Conservation (phyloP, 2,329 filamentous ascomycete genomes). For the Alternaria triticimaculans region DNA sequence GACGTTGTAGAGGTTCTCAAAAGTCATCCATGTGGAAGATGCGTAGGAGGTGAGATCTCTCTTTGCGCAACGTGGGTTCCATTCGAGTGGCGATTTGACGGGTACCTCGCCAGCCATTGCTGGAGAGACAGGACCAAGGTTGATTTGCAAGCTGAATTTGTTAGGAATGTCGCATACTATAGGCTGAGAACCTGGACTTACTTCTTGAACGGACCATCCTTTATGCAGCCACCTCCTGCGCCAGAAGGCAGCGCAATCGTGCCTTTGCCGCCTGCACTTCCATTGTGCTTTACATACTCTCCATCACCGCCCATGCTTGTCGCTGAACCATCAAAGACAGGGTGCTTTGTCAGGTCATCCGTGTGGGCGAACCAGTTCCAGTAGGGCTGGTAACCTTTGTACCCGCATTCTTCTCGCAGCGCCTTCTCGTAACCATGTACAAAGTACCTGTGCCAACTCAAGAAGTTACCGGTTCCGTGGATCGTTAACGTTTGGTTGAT, state of each 20-base stretch:
- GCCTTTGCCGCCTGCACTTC: slow-evolving; percentile 23
- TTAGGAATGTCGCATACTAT: neutral
- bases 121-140: slow-evolving; percentile 30
- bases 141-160: slow-evolving; percentile 18
- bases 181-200: slow-evolving; percentile 12
- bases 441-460: slow-evolving; percentile 49
- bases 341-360: slow-evolving; percentile 35
- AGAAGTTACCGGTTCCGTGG: slow-evolving; percentile 29
- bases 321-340: slow-evolving; percentile 34
- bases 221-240: slow-evolving; percentile 34
- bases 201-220: slow-evolving; percentile 34
- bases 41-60: slow-evolving; percentile 44
- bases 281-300: slow-evolving; percentile 6
- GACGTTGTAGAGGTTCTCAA: slow-evolving; percentile 50
- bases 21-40: slow-evolving; percentile 14
- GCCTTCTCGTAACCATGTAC: slow-evolving; percentile 47
- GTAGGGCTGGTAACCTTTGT: slow-evolving; percentile 50
- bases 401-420: slow-evolving; percentile 49
- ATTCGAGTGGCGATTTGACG: slow-evolving; percentile 18
- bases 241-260: slow-evolving; percentile 17
- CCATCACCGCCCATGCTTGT: slow-evolving; percentile 48
- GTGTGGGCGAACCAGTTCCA: slow-evolving; percentile 55
- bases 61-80: slow-evolving; percentile 43
- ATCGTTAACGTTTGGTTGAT: slow-evolving; percentile 27
- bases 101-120: slow-evolving; percentile 16